Evolutionary conservation across 2,329 filamentous ascomycete species (phyloP).

Genomic region (Paraphoma sp.): DNA sequence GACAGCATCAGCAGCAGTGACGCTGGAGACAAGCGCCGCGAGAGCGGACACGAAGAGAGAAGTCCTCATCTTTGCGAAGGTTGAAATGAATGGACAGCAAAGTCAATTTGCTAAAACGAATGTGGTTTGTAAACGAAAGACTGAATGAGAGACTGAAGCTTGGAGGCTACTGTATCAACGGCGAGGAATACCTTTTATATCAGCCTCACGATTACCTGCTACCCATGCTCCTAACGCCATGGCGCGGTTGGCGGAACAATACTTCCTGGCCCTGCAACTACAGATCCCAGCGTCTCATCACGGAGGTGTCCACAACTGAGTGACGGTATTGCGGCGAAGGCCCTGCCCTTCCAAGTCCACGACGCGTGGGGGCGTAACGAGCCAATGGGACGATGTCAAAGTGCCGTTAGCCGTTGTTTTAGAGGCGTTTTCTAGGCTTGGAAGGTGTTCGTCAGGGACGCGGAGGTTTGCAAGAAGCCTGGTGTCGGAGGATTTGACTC

Average conservation of each 20-base stretch:
- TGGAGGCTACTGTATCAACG: neutral
- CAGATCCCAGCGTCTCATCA: slow-evolving; percentile 3
- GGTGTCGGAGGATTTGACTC: slow-evolving; percentile 1
- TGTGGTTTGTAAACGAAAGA: slow-evolving; percentile 6
- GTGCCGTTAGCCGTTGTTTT: neutral
- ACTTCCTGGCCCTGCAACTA: neutral
- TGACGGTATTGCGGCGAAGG: neutral
- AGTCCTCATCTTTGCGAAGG: slow-evolving; percentile 23
- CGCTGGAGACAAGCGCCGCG: slow-evolving; percentile 16
- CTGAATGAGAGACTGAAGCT: slow-evolving; percentile 18
- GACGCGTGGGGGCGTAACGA: neutral
- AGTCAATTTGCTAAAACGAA: slow-evolving; percentile 24
- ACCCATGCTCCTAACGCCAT: slow-evolving; percentile 18
- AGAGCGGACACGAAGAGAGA: slow-evolving; percentile 22
- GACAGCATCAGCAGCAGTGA: slow-evolving; percentile 30
- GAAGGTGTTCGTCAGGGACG: neutral
- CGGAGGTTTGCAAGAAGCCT: neutral
- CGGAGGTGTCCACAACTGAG: neutral
- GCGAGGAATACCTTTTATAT: neutral
- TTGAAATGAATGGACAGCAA: slow-evolving; percentile 27
- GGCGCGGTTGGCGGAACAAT: slow-evolving; percentile 14
- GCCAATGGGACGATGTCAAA: neutral
- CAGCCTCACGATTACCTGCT: neutral
- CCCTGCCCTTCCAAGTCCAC: neutral
- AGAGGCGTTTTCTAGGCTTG: neutral